Evolutionary conservation across 331 rosid species (phyloP), one percentile per base, ranked within the genome.

Genomic region (Pyracantha coccinea): DNA sequence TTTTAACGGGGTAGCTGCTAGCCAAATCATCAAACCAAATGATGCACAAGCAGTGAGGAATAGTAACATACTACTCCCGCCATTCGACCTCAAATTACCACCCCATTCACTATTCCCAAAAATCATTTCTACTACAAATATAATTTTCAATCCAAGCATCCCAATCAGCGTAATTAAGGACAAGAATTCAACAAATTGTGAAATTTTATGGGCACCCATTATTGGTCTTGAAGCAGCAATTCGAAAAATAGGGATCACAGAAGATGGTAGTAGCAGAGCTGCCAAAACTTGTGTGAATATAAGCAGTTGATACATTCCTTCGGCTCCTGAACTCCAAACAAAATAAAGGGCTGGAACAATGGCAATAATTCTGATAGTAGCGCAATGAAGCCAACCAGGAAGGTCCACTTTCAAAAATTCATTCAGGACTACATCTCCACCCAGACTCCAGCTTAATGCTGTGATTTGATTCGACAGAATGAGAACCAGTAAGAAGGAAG

Each of bases 351-450:
- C 97, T 11, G 99, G 97, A 86, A 89, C 78, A 79, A 90, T 80
- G 19, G 96, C 89, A 83, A 92, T 73, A 77, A 92, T 88, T 84
- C 99, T 88, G 74, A 94, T 85, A 72, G 97, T 94, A 19, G 86
- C 89, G 80, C 88, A 94, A 76, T 94, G 97, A 76, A 94, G 94
- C 99, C 99, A 94, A 75, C 93, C 96, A 5, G 99, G 99, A 79
- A 92, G 91, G 65, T 94, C 91, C 72, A 94, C 72, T 80, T 87
- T 92, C 78, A 94, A 86, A 83, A 92, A 90, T 73, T 87, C 84
- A 27, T 73, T 87, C 75, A 92, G 72, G 32, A 90, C 87, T 32
- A 68, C 92, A 84, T 86, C 89, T 73, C 99, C 97, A 20, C 96
- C 96, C 38, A 88, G 59, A 77, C 91, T 84, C 99, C 97, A 92